Conservation (phyloP, 106 monocot species). For the Platanthera guangdongensis region DNA sequence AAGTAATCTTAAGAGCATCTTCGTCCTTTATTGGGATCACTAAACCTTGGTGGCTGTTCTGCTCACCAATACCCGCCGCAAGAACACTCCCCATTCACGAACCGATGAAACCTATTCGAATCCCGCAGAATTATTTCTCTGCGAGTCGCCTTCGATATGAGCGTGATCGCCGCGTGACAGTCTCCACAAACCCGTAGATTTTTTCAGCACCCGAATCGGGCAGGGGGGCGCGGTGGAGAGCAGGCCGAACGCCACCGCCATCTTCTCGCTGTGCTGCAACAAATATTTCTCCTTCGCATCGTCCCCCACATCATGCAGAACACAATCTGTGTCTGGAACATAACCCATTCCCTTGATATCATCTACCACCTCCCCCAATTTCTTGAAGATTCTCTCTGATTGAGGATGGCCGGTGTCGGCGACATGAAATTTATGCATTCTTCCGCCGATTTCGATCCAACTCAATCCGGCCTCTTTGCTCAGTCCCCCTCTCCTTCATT, state of each 20-base stretch:
- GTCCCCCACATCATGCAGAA: conserved; percentile 67
- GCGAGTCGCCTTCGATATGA: conserved; percentile 33
- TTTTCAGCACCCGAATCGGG: conserved; percentile 60
- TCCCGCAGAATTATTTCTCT: conserved; percentile 45
- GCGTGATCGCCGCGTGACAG: conserved; percentile 56
- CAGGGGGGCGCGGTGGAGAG: conserved; percentile 39
- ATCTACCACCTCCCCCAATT: conserved; percentile 35
- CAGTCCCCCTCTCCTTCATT: conserved; percentile 57
- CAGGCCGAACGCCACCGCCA: conserved; percentile 74
- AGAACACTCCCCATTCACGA: conserved; percentile 46
- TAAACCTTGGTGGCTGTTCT: not conserved
- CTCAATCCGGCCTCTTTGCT: conserved; percentile 78
- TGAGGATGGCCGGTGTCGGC: conserved; percentile 49
- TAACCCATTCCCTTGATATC: conserved; percentile 67
- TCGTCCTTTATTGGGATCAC: no score
- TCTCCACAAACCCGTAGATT: conserved; percentile 72
- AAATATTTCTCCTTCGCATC: conserved; percentile 57
- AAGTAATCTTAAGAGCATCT: no score
- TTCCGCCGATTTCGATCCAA: conserved; percentile 60
- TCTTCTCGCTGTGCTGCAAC: conserved; percentile 78
- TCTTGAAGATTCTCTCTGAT: conserved; percentile 39
- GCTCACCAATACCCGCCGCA: conserved; percentile 62
- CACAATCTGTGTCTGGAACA: conserved; percentile 39
- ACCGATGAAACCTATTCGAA: conserved; percentile 47
- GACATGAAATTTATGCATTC: conserved; percentile 47